These are phyloP conservation scores for Simplicillium aogashimaense DNA, from an alignment of 2,329 filamentous ascomycete species.

Conservation along the genomic window DNA sequence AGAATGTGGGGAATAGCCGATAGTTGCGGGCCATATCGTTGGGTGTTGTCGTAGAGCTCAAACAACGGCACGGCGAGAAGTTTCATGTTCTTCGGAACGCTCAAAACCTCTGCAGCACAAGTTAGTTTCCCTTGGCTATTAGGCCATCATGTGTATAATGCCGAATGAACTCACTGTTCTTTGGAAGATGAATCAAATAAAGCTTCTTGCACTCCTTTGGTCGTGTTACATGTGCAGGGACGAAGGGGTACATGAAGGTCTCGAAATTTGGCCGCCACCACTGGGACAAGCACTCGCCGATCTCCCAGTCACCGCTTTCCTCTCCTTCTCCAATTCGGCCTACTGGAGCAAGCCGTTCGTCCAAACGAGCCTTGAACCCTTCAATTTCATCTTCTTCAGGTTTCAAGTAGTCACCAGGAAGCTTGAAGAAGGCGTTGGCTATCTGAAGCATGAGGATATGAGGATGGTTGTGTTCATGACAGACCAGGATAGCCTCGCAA, in stretches of 20 bases:
- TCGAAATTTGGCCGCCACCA: slow-evolving; percentile 99
- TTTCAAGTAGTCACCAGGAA: slow-evolving; percentile 89
- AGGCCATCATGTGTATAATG: slow-evolving; percentile 1
- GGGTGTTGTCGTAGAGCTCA: slow-evolving; percentile 96
- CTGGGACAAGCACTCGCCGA: slow-evolving; percentile 89
- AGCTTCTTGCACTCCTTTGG: slow-evolving; percentile 99
- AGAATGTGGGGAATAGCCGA: slow-evolving; percentile 93
- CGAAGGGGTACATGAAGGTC: slow-evolving; percentile 99
- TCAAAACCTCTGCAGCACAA: slow-evolving; percentile 64
- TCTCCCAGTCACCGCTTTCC: slow-evolving; percentile 79
- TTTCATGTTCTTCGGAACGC: slow-evolving; percentile 99
- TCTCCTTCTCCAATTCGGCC: slow-evolving; percentile 77
- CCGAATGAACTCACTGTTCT: slow-evolving; percentile 59
- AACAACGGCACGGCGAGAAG: slow-evolving; percentile 92
- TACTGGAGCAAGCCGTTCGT: slow-evolving; percentile 89
- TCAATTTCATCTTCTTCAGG: slow-evolving; percentile 84
- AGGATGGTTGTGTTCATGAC: slow-evolving; percentile 97
- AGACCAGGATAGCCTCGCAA: slow-evolving; percentile 93
- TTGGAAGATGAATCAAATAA: slow-evolving; percentile 90
- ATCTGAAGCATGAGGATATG: slow-evolving; percentile 99
- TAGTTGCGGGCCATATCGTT: slow-evolving; percentile 87
- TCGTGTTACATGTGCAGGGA: slow-evolving; percentile 88
- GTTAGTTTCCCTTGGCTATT: slow-evolving; percentile 3
- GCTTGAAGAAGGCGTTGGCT: slow-evolving; percentile 98
- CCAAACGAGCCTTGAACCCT: slow-evolving; percentile 88